phyloP scores from a whole-genome alignment of 768 basidiomycete species.

The Amanita fuliginea region DNA sequence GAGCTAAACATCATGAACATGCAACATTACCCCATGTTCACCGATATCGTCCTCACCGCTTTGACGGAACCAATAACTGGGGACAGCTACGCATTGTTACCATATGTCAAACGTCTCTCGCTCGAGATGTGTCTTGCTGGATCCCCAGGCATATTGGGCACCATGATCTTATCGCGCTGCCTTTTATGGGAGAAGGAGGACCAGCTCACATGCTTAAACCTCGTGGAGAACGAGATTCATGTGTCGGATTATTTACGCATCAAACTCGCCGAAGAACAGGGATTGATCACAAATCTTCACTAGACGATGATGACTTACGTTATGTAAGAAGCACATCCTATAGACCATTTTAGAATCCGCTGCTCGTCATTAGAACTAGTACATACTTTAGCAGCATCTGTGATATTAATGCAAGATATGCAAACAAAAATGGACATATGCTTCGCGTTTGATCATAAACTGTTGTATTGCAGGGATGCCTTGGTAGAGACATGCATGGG shows the following conservation, averaged over 20 bases:
- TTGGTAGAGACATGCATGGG: too few species aligned
- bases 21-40: neutral
- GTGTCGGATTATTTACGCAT: neutral
- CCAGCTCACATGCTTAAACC: neutral
- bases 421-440: too few species aligned
- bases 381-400: too few species aligned
- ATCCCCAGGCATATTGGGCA: neutral
- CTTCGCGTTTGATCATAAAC: too few species aligned
- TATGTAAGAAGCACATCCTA: too few species aligned
- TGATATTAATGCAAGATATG: too few species aligned
- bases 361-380: too few species aligned
- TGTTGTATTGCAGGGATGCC: too few species aligned
- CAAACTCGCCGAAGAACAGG: too few species aligned
- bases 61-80: neutral
- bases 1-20: neutral
- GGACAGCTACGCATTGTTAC: neutral
- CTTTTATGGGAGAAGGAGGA: constrained; percentile 1
- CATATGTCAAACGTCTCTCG: neutral
- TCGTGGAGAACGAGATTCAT: neutral
- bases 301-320: too few species aligned
- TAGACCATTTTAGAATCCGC: too few species aligned
- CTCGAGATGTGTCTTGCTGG: neutral
- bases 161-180: neutral
- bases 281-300: too few species aligned
- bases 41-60: neutral